A percentile compares a stretch with the other conserved stretches of the same genome.
Evolutionary conservation across 2,329 filamentous ascomycete genomes (phyloP).

Genomic region (Cordyceps cateniannulata): DNA sequence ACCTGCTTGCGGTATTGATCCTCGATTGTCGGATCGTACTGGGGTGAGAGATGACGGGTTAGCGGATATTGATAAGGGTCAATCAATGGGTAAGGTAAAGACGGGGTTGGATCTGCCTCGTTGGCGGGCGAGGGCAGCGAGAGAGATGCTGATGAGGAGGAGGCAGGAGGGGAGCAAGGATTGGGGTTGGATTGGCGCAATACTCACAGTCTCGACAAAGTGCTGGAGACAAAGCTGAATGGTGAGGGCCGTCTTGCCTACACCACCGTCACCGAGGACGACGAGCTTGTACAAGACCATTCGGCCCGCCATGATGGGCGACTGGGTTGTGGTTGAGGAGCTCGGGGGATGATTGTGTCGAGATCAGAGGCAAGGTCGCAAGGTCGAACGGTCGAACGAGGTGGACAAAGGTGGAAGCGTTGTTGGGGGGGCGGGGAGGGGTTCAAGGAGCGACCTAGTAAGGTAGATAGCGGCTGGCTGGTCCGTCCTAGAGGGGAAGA

Average conservation of each 20-base stretch:
- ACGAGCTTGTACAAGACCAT: constrained; percentile 96
- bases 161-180: neutral
- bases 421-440: neutral
- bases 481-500: neutral
- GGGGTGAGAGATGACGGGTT: constrained; percentile 7
- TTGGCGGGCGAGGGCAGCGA: neutral
- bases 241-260: constrained; percentile 88
- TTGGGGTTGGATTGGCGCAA: neutral
- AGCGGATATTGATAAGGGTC: constrained; percentile 1
- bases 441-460: constrained; percentile 1
- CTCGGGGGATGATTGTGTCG: neutral
- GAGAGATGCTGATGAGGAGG: neutral
- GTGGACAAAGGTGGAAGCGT: neutral
- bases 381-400: neutral
- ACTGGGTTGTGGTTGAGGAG: constrained; percentile 11
- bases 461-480: neutral
- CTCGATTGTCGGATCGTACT: constrained; percentile 85
- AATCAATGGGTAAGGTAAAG: neutral
- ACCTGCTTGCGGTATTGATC: constrained; percentile 85
- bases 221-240: constrained; percentile 97
- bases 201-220: constrained; percentile 83
- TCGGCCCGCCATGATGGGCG: constrained; percentile 69
- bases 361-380: neutral
- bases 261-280: constrained; percentile 88
- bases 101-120: neutral